Evolutionary conservation across 1,284 basidiomycete species (phyloP), one percentile per base, ranked within the genome.

Genomic region (Tilletia setariae): DNA sequence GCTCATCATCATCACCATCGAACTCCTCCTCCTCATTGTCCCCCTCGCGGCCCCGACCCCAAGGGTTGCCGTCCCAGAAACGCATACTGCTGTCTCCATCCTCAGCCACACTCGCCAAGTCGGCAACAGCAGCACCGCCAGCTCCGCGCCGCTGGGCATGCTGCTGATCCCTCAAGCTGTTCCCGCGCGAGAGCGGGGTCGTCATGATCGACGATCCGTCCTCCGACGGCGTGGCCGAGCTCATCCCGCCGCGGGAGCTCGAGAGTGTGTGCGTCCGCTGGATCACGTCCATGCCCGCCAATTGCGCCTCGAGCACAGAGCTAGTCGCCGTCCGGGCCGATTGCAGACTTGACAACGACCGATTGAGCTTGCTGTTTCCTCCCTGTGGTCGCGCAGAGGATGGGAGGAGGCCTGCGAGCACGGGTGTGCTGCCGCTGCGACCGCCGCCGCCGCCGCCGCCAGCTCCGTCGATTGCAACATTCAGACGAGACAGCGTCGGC

Each of bases 231-330:
- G 21, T 4, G 16, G 16, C 25, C 53, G 53, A 28, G 53, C 23
- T 59, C 53, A 28, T 19, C 21, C 21, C 35, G 40, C 43, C 64
- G 3, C 32, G 64, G 42, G 35, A 46, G 46, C 64, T 49, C 46
- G 46, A 49, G 46, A 49, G 46, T 0, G 78, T 78, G 1, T 72
- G 71, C 1, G 69, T 73, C 23, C 78, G 75, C 49, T 79, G 78
- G 13, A 78, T 69, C 23, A 79, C 77, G 44, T 79, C 76, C 78
- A 79, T 79, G 3, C 67, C 67, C 2, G 69, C 65, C 32, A 79
- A 28, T 7, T 69, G 66, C 2, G 69, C 70, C 67, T 79, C 78
- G 16, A 79, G 71, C 59, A 73, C 70, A 21, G 74, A 74, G 28
- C 69, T 72, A 1, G 75, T 72, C 21, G 68, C 70, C 8, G 77